A percentile compares a stretch with the other conserved stretches of the same genome.
These are phyloP conservation scores for Termitomyces sp. DNA, from an alignment of 768 basidiomycete genomes.

Conservation along the genomic window DNA sequence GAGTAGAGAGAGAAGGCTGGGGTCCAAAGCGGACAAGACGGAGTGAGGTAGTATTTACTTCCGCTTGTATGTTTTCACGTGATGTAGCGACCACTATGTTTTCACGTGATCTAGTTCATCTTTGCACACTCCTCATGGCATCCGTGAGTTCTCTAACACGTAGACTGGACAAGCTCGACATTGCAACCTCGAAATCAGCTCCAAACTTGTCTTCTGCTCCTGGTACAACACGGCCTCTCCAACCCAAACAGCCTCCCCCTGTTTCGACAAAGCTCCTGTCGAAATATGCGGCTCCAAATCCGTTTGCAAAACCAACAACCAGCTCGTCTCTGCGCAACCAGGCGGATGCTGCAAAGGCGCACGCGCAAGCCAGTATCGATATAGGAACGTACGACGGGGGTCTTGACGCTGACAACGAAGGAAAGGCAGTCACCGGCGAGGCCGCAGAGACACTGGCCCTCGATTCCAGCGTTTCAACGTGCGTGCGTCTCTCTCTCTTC, in stretches of 20 bases:
- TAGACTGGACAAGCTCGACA: neutral
- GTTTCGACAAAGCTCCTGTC: constrained; percentile 49
- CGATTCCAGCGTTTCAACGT: constrained; percentile 74
- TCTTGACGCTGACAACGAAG: constrained; percentile 80
- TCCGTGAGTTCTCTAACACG: neutral
- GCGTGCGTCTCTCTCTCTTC: neutral
- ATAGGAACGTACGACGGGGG: constrained; percentile 94
- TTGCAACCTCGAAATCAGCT: neutral
- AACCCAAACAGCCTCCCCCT: neutral
- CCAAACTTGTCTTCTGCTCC: neutral
- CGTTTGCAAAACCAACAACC: constrained; percentile 32
- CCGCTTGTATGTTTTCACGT: no score
- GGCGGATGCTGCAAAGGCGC: constrained; percentile 13
- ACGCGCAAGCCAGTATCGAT: constrained; percentile 42
- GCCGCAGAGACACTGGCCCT: constrained; percentile 78
- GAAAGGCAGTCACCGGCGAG: constrained; percentile 63
- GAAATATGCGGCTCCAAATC: constrained; percentile 69
- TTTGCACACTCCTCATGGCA: neutral
- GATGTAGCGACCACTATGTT: no score
- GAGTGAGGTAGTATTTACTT: no score
- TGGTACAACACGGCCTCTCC: neutral
- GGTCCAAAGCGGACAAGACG: constrained; percentile 6
- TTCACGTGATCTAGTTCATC: neutral
- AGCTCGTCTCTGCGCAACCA: constrained; percentile 38
- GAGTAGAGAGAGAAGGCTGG: neutral